Percentiles rank a stretch among this genome's conserved stretches.
Evolutionary conservation across 257 asterid genomes (phyloP).

Genomic region (Primulina tabacum): DNA sequence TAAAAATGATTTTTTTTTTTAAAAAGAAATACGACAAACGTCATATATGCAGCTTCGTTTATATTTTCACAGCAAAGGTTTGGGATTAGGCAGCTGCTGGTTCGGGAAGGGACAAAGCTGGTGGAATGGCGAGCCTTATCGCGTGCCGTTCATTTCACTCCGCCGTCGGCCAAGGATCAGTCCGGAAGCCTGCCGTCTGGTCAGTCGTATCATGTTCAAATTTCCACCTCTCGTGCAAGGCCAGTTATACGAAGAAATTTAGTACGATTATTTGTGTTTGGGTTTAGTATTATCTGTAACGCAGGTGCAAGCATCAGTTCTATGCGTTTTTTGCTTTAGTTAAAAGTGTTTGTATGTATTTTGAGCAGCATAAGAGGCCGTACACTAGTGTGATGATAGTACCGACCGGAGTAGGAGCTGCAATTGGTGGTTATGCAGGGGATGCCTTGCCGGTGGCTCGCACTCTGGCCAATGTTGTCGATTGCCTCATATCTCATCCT

Average conservation of each 20-base stretch:
- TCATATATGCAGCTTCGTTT: too few species aligned
- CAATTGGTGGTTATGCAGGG: slow-evolving; percentile 93
- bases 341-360: not conserved
- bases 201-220: slow-evolving; percentile 37
- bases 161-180: slow-evolving; percentile 29
- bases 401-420: slow-evolving; percentile 94
- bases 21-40: too few species aligned
- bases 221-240: slow-evolving; percentile 46
- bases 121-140: slow-evolving; percentile 41
- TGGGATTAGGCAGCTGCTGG: too few species aligned
- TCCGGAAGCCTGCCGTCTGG: slow-evolving; percentile 20
- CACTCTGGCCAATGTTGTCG: slow-evolving; percentile 76
- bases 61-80: too few species aligned
- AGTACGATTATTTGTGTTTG: too few species aligned
- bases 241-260: slow-evolving; percentile 1
- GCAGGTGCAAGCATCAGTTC: not conserved
- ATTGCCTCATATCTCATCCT: slow-evolving; percentile 92
- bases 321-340: not conserved
- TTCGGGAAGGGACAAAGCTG: too few species aligned
- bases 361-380: slow-evolving; percentile 56
- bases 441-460: slow-evolving; percentile 94
- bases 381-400: slow-evolving; percentile 93
- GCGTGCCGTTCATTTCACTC: slow-evolving; percentile 35
- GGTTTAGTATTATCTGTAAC: not conserved
- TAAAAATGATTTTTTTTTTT: too few species aligned